phyloP scores from a whole-genome alignment of 1,284 basidiomycete genomes.

The Fomitopsis schrenkii region DNA sequence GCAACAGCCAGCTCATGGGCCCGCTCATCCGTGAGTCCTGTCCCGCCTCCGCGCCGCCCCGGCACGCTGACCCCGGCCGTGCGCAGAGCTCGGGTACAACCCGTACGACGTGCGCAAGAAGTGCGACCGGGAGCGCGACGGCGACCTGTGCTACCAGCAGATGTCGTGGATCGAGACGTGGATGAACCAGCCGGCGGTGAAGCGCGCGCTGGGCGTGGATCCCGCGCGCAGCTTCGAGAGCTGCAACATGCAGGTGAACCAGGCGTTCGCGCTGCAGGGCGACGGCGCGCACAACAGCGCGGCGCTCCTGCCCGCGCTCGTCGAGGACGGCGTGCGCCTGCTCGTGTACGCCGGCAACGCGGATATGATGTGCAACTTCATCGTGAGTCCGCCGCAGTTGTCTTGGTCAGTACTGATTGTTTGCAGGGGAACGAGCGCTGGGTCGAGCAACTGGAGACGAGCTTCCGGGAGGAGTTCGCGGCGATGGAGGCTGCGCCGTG shows the following conservation, averaged over 20 bases:
- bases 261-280: conserved; percentile 68
- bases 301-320: conserved; percentile 67
- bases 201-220: conserved; percentile 74
- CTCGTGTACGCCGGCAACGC: conserved; percentile 80
- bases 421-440: conserved; percentile 70
- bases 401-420: neutral
- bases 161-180: conserved; percentile 80
- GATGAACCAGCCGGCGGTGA: conserved; percentile 71
- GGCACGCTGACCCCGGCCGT: neutral
- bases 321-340: conserved; percentile 74
- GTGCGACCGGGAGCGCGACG: conserved; percentile 71
- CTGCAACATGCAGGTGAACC: conserved; percentile 64
- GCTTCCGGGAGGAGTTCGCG: conserved; percentile 65
- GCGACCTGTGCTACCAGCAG: conserved; percentile 71
- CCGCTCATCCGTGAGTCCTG: conserved; percentile 55
- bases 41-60: conserved; percentile 13
- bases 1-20: conserved; percentile 54
- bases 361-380: conserved; percentile 84
- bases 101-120: conserved; percentile 83
- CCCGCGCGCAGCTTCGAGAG: conserved; percentile 49
- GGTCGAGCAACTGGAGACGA: conserved; percentile 60
- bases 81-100: conserved; percentile 59
- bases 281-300: conserved; percentile 82
- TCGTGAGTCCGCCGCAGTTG: conserved; percentile 37
- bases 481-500: conserved; percentile 49